phyloP scores from a whole-genome alignment of 106 monocot genomes.

The Amphibolis antarctica region DNA sequence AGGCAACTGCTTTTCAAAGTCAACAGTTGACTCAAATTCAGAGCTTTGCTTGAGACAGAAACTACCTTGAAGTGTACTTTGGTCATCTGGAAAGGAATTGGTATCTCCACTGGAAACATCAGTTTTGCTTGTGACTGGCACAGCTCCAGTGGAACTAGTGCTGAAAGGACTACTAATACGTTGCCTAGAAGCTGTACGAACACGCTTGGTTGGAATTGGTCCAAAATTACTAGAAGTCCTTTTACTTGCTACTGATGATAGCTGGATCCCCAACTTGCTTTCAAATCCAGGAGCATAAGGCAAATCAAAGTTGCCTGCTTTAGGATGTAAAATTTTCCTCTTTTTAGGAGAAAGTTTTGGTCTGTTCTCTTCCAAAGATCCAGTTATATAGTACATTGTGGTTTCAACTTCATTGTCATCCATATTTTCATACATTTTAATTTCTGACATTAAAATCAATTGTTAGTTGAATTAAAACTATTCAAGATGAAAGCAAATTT shows the following conservation, averaged over 20 bases:
- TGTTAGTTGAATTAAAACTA: background rate
- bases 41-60: slow-evolving; percentile 45
- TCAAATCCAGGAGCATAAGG: slow-evolving; percentile 36
- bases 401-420: slow-evolving; percentile 4
- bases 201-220: slow-evolving; percentile 68
- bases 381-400: background rate
- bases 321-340: background rate
- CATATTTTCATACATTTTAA: background rate
- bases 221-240: slow-evolving; percentile 45
- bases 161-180: slow-evolving; percentile 51
- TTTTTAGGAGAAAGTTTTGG: slow-evolving; percentile 1
- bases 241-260: slow-evolving; percentile 35
- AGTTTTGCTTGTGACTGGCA: slow-evolving; percentile 61
- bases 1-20: slow-evolving; percentile 52
- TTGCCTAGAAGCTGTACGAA: slow-evolving; percentile 63
- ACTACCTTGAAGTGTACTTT: slow-evolving; percentile 53
- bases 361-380: background rate
- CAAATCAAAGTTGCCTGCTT: slow-evolving; percentile 15
- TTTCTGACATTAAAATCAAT: background rate
- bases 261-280: slow-evolving; percentile 30
- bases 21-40: slow-evolving; percentile 69
- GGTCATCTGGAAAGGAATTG: slow-evolving; percentile 74
- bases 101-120: slow-evolving; percentile 97
- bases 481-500: background rate
- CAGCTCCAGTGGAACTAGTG: slow-evolving; percentile 20